phyloP scores from a whole-genome alignment of 2,329 filamentous ascomycete genomes.

The Sclerotiophoma versabilis region DNA sequence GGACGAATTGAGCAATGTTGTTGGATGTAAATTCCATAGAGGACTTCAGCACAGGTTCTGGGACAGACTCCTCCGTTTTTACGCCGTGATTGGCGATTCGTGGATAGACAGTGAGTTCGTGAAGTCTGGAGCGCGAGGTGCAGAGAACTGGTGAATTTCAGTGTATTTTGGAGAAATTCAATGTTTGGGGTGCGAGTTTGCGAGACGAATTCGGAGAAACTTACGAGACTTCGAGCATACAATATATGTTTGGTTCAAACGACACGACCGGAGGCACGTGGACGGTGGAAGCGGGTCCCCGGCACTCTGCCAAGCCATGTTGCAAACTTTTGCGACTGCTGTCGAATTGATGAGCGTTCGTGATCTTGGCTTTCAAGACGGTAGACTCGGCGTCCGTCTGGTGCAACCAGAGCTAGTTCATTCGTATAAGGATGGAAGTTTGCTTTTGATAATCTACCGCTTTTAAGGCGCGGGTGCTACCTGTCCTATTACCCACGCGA shows the following conservation, averaged over 20 bases:
- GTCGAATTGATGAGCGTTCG: background rate
- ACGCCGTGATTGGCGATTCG: conserved; percentile 36
- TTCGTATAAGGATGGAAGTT: no score
- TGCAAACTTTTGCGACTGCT: background rate
- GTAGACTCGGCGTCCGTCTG: background rate
- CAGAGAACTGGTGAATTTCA: background rate
- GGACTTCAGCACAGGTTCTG: conserved; percentile 38
- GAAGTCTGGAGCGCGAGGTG: background rate
- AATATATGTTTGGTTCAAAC: background rate
- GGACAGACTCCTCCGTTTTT: conserved; percentile 38
- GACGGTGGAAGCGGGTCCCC: conserved; percentile 1
- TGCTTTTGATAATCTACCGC: no score
- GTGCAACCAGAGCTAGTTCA: background rate
- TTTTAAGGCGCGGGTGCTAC: no score
- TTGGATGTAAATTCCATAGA: conserved; percentile 30
- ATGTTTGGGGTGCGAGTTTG: background rate
- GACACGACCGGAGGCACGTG: background rate
- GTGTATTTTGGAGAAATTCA: background rate
- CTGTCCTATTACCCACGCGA: no score
- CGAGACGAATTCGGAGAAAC: background rate
- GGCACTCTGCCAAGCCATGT: conserved; percentile 10
- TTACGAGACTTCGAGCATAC: background rate
- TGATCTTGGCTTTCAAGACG: conserved; percentile 2
- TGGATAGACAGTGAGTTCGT: background rate
- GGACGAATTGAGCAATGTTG: conserved; percentile 32